Base-by-base conservation (phyloP, 257 asterid genomes). In the Nicotiana undulata region DNA sequence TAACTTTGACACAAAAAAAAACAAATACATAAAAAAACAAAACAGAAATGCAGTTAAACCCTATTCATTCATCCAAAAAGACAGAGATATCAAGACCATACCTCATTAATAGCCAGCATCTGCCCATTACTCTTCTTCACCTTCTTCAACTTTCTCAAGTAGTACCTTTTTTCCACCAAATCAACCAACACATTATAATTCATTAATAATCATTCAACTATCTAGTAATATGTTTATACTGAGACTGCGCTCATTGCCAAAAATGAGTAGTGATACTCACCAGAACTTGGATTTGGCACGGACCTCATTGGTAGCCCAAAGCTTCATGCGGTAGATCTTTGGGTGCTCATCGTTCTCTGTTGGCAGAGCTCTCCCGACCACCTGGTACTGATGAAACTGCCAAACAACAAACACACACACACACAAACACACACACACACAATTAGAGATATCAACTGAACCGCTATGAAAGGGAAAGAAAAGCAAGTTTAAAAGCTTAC, bases 371-470 rank as follows among this genome's bases (percentile, higher is more conserved):
- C 77, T 70, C 22, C 77, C 77, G 1, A 70, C 77, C 59, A 70
- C 77, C 77, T 70, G 77, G 59, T 70, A 70, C 77, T 70, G 77
- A 70, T 70, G 77, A 70, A 70, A 70, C 77, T 70, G 59, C 37
- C 40, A 5, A 34, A 34, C 40, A 40, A 40, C 49, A 40, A 29
- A 40, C 10, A 37, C 8, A 40, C 28, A 26, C 28, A 26, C 3
- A 40, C 49, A 7, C 0, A 37, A 7, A 37, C 1, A 37, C 10
- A 40, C 3, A 40, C 49, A 2, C 49, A 40, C 9, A 6, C 9
- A 34, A 70, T 20, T 26, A 44, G 40, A 10, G 22, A 13, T 46
- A 49, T 7, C 40, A 26, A 12, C 26, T 49, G 78, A 49, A 49
- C 24, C 40, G 9, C 26, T 7, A 24, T 3, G 22, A 49, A 72